Percentiles rank a stretch among this genome's conserved stretches.
Evolutionary conservation across 345 rosid genomes (phyloP).

Genomic region (Anacardium occidentale): DNA sequence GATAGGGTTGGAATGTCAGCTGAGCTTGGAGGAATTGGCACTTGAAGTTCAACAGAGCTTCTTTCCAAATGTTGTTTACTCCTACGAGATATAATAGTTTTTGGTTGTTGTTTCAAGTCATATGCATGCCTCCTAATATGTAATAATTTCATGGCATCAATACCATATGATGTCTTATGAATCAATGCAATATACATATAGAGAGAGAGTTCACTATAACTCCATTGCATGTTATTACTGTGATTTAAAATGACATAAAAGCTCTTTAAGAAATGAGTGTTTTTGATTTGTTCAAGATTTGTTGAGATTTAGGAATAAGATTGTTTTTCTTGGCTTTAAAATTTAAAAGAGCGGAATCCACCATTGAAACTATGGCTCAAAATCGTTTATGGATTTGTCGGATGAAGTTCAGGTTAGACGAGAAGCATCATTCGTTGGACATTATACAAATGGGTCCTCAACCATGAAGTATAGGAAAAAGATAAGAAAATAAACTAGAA

Average conservation of each 20-base stretch:
- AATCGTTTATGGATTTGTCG: no score
- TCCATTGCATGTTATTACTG: no score
- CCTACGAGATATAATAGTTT: slow-evolving; percentile 15
- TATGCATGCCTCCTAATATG: not conserved
- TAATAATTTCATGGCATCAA: not conserved
- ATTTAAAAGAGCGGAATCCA: not conserved
- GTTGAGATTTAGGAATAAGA: not conserved
- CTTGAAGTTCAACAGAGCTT: slow-evolving; percentile 82
- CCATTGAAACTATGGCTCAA: no score
- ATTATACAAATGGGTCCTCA: no score
- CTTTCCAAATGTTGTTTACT: slow-evolving; percentile 19
- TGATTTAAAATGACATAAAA: not conserved
- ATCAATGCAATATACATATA: not conserved
- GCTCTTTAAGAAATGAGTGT: not conserved
- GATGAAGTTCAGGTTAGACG: no score
- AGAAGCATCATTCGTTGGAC: no score
- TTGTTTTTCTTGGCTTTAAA: not conserved
- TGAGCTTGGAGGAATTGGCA: slow-evolving; percentile 88
- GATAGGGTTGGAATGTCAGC: slow-evolving; percentile 72
- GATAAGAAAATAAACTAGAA: no score
- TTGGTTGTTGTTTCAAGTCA: not conserved
- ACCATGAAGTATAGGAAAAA: no score
- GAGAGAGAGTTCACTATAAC: not conserved
- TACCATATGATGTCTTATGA: no score
- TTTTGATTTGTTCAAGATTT: not conserved